A percentile compares a stretch with the other conserved stretches of the same genome.
These are phyloP conservation scores for Fusarium acutatum DNA, from an alignment of 2,329 filamentous ascomycete genomes.

Conservation along the genomic window DNA sequence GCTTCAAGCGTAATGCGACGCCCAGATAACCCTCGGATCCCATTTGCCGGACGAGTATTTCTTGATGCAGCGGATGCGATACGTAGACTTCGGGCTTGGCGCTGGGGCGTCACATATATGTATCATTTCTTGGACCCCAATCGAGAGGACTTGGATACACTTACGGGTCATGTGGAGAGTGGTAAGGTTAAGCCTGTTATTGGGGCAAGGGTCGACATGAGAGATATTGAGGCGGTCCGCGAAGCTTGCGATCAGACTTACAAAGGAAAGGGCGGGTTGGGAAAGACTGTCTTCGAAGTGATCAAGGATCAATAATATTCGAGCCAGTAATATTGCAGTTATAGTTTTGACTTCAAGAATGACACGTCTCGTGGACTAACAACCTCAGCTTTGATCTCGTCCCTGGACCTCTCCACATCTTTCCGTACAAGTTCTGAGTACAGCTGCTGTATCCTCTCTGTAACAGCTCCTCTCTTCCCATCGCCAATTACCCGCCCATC, in stretches of 20 bases:
- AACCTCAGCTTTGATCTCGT: background rate
- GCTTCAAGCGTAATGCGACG: background rate
- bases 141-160: background rate
- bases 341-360: slow-evolving; percentile 1
- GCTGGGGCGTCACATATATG: background rate
- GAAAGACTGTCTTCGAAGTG: background rate
- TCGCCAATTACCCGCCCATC: background rate
- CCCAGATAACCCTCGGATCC: background rate
- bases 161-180: background rate
- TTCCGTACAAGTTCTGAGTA: background rate
- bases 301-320: background rate
- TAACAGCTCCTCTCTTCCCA: background rate
- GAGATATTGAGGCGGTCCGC: background rate
- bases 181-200: background rate
- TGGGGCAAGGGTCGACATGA: background rate
- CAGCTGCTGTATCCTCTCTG: background rate
- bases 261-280: rapidly evolving
- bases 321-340: rapidly evolving
- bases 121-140: background rate
- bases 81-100: background rate
- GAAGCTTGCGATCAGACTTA: background rate
- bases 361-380: background rate
- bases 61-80: background rate
- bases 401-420: background rate
- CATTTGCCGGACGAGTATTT: rapidly evolving